Conservation (phyloP, 768 basidiomycete genomes). For the Lentinula detonsa region DNA sequence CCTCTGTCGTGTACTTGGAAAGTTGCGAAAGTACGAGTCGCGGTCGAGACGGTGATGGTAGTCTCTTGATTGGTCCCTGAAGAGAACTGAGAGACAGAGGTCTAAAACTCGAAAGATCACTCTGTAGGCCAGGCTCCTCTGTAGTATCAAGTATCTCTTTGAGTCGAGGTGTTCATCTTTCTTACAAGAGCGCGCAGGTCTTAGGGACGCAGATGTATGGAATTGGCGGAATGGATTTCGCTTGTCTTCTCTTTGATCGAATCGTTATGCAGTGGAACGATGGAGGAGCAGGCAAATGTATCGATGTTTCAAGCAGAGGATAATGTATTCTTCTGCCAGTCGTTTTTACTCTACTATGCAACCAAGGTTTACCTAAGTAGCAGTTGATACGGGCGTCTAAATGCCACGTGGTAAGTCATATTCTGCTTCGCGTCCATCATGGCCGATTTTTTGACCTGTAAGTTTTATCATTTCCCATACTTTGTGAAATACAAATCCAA, state of each 20-base stretch:
- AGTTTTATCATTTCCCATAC: not conserved
- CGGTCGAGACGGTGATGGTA: not conserved
- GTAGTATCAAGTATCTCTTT: too few species aligned
- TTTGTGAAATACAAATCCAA: not conserved
- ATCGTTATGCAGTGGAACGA: not conserved
- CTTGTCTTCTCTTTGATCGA: not conserved
- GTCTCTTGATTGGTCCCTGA: not conserved
- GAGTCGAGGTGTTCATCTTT: not conserved
- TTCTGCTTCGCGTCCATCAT: conserved; percentile 1
- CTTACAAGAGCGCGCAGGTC: not conserved
- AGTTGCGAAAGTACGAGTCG: not conserved
- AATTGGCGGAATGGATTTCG: not conserved
- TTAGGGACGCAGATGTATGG: not conserved
- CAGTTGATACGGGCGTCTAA: not conserved
- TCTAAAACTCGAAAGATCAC: too few species aligned
- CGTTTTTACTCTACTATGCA: not conserved
- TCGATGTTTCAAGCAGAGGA: not conserved
- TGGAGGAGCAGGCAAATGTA: not conserved
- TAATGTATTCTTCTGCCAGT: not conserved
- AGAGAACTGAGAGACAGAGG: too few species aligned
- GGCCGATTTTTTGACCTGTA: conserved; percentile 12
- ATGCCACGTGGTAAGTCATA: not conserved
- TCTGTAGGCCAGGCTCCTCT: too few species aligned
- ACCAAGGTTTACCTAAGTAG: too few species aligned
- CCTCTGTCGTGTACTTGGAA: too few species aligned